Conservation (phyloP, 768 basidiomycete species). For the Kwoniella mangroviensis region DNA sequence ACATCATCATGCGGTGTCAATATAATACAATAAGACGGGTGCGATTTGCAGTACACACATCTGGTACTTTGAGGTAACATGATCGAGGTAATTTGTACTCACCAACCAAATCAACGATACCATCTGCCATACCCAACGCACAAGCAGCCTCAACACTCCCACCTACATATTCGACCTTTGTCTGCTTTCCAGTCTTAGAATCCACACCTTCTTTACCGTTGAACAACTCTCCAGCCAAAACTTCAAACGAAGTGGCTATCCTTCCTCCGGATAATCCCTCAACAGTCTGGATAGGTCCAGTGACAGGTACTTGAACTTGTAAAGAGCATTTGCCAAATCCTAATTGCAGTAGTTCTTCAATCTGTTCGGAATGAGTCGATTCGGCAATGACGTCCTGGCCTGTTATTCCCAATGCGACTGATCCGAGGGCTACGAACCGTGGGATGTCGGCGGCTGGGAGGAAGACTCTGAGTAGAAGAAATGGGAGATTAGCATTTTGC, state of each 20-base stretch:
- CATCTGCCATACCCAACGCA: slow-evolving; percentile 92
- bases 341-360: slow-evolving; percentile 79
- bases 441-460: slow-evolving; percentile 96
- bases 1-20: too few species aligned
- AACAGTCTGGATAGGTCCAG: slow-evolving; percentile 68
- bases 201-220: slow-evolving; percentile 48
- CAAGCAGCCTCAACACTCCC: slow-evolving; percentile 99
- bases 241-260: slow-evolving; percentile 92
- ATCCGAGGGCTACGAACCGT: slow-evolving; percentile 96
- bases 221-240: slow-evolving; percentile 82
- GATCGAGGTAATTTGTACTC: slow-evolving; percentile 48
- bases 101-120: slow-evolving; percentile 97
- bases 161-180: slow-evolving; percentile 91
- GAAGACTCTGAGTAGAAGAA: slow-evolving; percentile 70
- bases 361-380: slow-evolving; percentile 74
- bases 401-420: slow-evolving; percentile 95
- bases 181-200: slow-evolving; percentile 64
- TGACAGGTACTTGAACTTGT: slow-evolving; percentile 83
- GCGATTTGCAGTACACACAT: too few species aligned
- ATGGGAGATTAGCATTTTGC: neutral
- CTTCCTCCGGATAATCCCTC: slow-evolving; percentile 87
- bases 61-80: too few species aligned
- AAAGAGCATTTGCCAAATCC: slow-evolving; percentile 91
- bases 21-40: too few species aligned
- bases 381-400: slow-evolving; percentile 98